These are phyloP conservation scores for Plectosphaerella cucumerina DNA, from an alignment of 2,329 filamentous ascomycete genomes.

Conservation along the genomic window DNA sequence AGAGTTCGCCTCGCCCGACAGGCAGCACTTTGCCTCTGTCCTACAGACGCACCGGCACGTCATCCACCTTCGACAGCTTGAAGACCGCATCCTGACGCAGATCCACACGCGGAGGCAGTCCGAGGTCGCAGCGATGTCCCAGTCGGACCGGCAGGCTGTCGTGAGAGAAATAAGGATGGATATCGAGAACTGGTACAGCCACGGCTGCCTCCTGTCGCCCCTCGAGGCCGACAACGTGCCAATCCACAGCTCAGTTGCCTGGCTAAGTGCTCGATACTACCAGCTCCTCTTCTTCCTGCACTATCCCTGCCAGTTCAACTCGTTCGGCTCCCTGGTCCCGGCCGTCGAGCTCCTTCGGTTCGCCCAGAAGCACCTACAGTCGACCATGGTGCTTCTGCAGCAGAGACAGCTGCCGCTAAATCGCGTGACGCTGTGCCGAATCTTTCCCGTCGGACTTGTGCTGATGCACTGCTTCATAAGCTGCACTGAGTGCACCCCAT, in stretches of 20 bases:
- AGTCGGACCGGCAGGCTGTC: constrained; percentile 25
- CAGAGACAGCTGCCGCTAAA: constrained; percentile 39
- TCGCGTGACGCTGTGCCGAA: constrained; percentile 33
- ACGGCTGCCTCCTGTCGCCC: constrained; percentile 37
- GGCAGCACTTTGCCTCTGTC: constrained; percentile 31
- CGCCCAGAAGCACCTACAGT: constrained; percentile 36
- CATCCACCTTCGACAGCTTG: constrained; percentile 37
- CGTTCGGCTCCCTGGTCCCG: constrained; percentile 22
- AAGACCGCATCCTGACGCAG: constrained; percentile 32
- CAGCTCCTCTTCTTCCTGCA: constrained; percentile 38
- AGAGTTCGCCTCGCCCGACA: constrained; percentile 36
- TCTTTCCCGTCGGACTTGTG: constrained; percentile 31
- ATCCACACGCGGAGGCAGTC: constrained; percentile 27
- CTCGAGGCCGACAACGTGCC: constrained; percentile 37
- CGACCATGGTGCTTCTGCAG: constrained; percentile 33
- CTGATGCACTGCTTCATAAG: constrained; percentile 33
- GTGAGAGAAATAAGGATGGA: constrained; percentile 30
- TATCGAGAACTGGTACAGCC: constrained; percentile 43
- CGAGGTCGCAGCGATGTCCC: constrained; percentile 22
- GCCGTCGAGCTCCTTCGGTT: constrained; percentile 30
- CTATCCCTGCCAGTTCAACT: constrained; percentile 36
- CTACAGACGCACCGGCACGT: constrained; percentile 41
- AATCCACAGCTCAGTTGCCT: constrained; percentile 39
- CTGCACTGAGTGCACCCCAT: constrained; percentile 17
- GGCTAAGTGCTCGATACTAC: constrained; percentile 38